Conservation (phyloP, 225 moss, liverwort and hornwort species). For the Sphagnum contortum region DNA sequence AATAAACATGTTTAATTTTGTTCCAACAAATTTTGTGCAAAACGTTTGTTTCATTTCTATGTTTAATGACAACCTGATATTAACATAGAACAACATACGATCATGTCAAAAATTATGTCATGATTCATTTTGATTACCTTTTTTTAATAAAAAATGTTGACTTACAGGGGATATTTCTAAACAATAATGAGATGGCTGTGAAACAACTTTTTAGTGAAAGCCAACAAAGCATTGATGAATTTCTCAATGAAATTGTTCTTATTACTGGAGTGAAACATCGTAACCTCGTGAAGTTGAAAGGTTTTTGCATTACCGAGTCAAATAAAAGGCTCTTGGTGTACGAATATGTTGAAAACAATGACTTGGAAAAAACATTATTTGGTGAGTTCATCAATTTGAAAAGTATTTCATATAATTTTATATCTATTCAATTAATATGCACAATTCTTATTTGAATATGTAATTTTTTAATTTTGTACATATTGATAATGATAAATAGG, state of each 20-base stretch:
- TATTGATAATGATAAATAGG: no score
- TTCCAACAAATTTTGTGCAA: no score
- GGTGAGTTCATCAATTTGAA: conserved; percentile 3
- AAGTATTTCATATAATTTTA: background rate
- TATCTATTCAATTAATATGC: background rate
- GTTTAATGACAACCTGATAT: no score
- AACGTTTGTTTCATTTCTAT: no score
- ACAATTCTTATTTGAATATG: background rate
- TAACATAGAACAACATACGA: no score
- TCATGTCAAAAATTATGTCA: no score
- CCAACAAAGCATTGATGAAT: conserved; percentile 16
- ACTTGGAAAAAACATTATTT: conserved; percentile 17
- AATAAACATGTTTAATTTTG: no score
- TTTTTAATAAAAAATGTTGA: background rate
- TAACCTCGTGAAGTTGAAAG: conserved; percentile 27
- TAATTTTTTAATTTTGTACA: no score
- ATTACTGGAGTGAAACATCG: conserved; percentile 33
- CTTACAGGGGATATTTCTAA: conserved; percentile 15
- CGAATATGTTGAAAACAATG: conserved; percentile 29
- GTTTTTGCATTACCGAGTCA: conserved; percentile 18
- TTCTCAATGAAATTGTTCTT: conserved; percentile 34
- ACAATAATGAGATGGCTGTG: conserved; percentile 12
- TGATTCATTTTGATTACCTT: no score
- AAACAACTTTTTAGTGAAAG: conserved; percentile 14
- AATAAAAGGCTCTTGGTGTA: conserved; percentile 26